Conservation (phyloP, 2,329 filamentous ascomycete genomes). For the Fusarium protoensiforme region DNA sequence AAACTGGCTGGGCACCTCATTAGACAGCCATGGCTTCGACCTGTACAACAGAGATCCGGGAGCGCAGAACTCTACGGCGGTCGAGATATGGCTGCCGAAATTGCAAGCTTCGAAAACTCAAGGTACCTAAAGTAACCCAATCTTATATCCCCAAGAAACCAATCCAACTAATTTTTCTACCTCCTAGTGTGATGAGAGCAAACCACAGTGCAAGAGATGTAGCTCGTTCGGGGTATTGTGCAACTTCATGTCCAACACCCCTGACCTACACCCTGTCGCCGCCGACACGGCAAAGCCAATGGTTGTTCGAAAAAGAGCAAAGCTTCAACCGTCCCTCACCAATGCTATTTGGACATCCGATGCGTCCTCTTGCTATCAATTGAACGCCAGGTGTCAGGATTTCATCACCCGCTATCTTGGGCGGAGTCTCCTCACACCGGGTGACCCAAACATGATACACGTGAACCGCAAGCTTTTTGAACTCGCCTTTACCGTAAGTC, state of each 20-base stretch:
- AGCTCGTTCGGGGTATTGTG: constrained; percentile 56
- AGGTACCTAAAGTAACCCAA: constrained; percentile 46
- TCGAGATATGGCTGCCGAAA: constrained; percentile 62
- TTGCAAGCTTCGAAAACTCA: constrained; percentile 62
- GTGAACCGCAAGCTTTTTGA: constrained; percentile 53
- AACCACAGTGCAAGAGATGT: constrained; percentile 57
- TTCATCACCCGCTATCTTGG: constrained; percentile 54
- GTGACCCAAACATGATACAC: constrained; percentile 50
- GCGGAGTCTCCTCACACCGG: constrained; percentile 49
- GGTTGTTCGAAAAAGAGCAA: constrained; percentile 20
- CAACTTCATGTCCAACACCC: constrained; percentile 51
- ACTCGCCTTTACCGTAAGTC: constrained; percentile 52
- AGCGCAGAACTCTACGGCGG: constrained; percentile 37
- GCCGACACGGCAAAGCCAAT: constrained; percentile 36
- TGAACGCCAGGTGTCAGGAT: constrained; percentile 54
- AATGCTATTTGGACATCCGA: constrained; percentile 51
- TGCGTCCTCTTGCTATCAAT: constrained; percentile 45
- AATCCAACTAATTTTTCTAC: neutral
- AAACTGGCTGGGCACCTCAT: neutral
- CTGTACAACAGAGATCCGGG: neutral
- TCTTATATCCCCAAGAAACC: neutral
- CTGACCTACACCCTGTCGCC: constrained; percentile 52
- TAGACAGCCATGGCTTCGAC: constrained; percentile 6
- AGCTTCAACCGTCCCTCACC: constrained; percentile 38
- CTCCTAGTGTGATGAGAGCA: constrained; percentile 58